Evolutionary conservation across 225 moss, liverwort and hornwort species (phyloP), one percentile per base, ranked within the genome.

Genomic region (Polytrichum formosum): DNA sequence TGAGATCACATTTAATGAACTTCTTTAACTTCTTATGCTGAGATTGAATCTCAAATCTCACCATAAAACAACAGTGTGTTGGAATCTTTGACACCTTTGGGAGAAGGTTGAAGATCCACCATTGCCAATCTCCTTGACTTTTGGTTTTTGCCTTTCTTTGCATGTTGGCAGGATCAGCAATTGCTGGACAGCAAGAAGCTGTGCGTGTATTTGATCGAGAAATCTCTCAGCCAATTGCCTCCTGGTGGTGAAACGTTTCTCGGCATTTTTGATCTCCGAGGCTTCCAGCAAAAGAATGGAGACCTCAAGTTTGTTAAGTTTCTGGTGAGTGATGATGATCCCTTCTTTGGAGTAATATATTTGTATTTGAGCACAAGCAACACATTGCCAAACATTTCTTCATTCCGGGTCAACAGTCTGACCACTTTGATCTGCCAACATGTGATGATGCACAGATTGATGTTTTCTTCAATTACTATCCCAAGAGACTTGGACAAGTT

Each of bases 401-500:
- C 46, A 46, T 13, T 46, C 13, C 1, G 16, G 9, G 13, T 46
- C 46, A 46, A 13, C 46, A 46, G 16, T 16, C 13, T 46, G 46
- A 46, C 46, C 2, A 3, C 16, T 13, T 46, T 46, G 13, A 46
- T 46, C 13, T 46, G 16, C 46, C 46, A 46, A 46, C 16, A 46
- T 46, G 46, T 16, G 16, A 37, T 37, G 10, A 46, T 66, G 64
- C 65, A 65, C 87, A 90, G 90, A 77, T 90, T 75, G 90, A 92
- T 71, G 56, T 90, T 18, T 92, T 92, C 78, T 92, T 88, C 55
- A 84, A 92, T 53, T 92, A 90, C 72, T 92, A 92, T 83, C 92
- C 92, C 6, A 92, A 92, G 80, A 85, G 92, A 72, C 73, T 92
- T 61, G 92, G 90, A 23, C 85, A 92, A 82, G 90, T 86, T 28